Conservation (phyloP, 345 rosid genomes). For the Mallotus nudiflorus region DNA sequence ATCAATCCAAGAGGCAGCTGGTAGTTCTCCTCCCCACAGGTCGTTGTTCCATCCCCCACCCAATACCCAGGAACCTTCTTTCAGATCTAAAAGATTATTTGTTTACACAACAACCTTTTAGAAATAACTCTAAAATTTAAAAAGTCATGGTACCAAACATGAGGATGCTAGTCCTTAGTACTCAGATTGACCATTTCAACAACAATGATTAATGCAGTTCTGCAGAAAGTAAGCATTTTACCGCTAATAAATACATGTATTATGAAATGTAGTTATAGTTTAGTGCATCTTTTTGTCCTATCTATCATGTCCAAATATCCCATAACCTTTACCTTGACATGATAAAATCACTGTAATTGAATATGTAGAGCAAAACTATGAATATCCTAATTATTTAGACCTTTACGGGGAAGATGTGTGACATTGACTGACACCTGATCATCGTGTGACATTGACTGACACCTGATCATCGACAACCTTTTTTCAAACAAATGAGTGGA, state of each 20-base stretch:
- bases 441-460: too few species aligned
- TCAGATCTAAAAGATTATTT: constrained; percentile 39
- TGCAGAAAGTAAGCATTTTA: not conserved
- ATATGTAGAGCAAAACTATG: not conserved
- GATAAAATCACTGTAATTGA: not conserved
- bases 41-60: constrained; percentile 99
- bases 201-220: not conserved
- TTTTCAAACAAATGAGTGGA: too few species aligned
- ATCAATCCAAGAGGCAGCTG: constrained; percentile 80
- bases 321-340: not conserved
- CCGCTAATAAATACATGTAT: not conserved
- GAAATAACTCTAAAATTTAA: constrained; percentile 1
- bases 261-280: too few species aligned
- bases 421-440: too few species aligned
- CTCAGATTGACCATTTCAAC: not conserved
- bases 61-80: constrained; percentile 72
- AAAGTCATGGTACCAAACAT: not conserved
- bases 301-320: not conserved
- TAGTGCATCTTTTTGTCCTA: not conserved
- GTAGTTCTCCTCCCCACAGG: constrained; percentile 92
- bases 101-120: not conserved
- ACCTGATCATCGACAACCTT: too few species aligned
- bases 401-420: not conserved
- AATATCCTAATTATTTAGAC: not conserved
- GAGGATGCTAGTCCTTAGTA: not conserved